Evolutionary conservation across 2,329 filamentous ascomycete species (phyloP).

Genomic region (Nothopassalora personata): DNA sequence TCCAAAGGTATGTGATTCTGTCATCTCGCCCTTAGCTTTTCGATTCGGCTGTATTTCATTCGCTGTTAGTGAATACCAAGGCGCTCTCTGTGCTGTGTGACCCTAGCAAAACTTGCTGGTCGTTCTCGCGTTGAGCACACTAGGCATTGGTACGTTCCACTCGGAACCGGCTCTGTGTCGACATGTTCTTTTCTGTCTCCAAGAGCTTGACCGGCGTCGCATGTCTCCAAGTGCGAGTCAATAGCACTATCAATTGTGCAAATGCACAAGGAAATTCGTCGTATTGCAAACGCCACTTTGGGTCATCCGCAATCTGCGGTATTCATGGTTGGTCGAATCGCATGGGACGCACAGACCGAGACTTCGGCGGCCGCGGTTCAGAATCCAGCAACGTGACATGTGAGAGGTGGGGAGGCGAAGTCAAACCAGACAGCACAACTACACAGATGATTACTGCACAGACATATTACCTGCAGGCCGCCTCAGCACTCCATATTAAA

Average conservation of each 20-base stretch:
- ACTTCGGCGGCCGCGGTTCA: not conserved
- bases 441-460: not conserved
- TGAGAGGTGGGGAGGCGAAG: not conserved
- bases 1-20: not conserved
- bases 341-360: not conserved
- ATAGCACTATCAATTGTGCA: not conserved
- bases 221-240: not conserved
- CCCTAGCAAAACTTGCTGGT: no score
- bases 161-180: no score
- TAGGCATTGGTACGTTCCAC: no score
- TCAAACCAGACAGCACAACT: not conserved
- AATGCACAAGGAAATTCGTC: not conserved
- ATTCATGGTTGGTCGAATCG: not conserved
- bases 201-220: not conserved
- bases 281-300: not conserved
- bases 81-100: no score
- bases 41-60: no score
- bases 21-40: not conserved
- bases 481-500: not conserved
- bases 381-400: not conserved
- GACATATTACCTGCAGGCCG: not conserved
- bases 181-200: not conserved
- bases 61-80: no score
- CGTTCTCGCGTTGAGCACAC: no score
- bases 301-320: not conserved